These are phyloP conservation scores for Immersiporthe knoxdaviesiana DNA, from an alignment of 2,329 filamentous ascomycete species.

Conservation along the genomic window DNA sequence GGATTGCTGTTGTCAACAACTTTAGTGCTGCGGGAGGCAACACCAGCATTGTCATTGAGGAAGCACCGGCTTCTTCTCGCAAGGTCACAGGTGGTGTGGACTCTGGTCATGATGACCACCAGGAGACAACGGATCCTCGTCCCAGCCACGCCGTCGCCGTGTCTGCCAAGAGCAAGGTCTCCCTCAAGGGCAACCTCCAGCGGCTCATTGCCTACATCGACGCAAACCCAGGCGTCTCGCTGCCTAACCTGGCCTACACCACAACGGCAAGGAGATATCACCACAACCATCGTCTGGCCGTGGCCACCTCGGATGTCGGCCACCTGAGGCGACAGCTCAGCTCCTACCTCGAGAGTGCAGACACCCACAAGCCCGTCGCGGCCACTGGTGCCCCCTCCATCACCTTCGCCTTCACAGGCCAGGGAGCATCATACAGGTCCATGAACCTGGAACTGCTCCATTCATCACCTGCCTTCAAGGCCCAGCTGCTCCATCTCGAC, in stretches of 20 bases:
- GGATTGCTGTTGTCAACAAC: slow-evolving; percentile 46
- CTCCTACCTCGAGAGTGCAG: slow-evolving; percentile 25
- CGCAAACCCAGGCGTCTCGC: slow-evolving; percentile 39
- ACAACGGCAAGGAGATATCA: slow-evolving; percentile 53
- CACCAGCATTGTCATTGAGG: slow-evolving; percentile 54
- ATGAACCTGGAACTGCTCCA: slow-evolving; percentile 42
- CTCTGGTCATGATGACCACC: background rate
- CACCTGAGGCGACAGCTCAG: slow-evolving; percentile 34
- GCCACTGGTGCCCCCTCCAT: slow-evolving; percentile 34
- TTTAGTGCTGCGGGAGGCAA: slow-evolving; percentile 63
- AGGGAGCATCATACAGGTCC: slow-evolving; percentile 43
- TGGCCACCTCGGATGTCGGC: slow-evolving; percentile 32
- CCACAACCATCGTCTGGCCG: slow-evolving; percentile 37
- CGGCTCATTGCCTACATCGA: slow-evolving; percentile 44
- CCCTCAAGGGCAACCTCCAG: slow-evolving; percentile 48
- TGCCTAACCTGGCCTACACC: slow-evolving; percentile 56
- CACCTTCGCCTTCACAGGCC: slow-evolving; percentile 49
- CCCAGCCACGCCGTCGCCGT: slow-evolving; percentile 48
- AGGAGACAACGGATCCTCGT: slow-evolving; percentile 42
- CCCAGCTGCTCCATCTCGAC: slow-evolving; percentile 41
- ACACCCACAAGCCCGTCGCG: slow-evolving; percentile 33
- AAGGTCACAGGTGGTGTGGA: slow-evolving; percentile 1
- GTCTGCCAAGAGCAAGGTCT: slow-evolving; percentile 47
- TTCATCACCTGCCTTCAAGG: slow-evolving; percentile 38
- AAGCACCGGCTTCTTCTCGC: slow-evolving; percentile 43